Evolutionary conservation across 306 rosid genomes (phyloP), one percentile per base, ranked within the genome.

Genomic region (Ochetophila trinervis): DNA sequence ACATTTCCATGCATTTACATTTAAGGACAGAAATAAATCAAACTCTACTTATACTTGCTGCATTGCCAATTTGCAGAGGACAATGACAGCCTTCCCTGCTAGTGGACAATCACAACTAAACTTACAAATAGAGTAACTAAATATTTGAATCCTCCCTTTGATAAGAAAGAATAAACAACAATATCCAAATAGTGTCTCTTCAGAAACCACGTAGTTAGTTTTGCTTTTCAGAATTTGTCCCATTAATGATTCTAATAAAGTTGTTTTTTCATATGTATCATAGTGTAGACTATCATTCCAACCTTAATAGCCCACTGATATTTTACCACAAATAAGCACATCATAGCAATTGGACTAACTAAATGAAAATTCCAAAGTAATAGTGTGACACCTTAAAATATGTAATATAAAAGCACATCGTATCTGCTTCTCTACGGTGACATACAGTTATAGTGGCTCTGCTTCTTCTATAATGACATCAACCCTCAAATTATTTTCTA

Each of bases 131-230:
- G 22, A 40, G 15, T 40, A 15, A 13, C 2, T 4, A 21, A 44
- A 42, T 1, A 21, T 40, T 61, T 14, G 12, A 37, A 21, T 8
- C 22, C 21, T 66, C 42, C 71, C 3, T 23, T 5, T 14, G 8
- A 19, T 59, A 67, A 67, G 22, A 68, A 48, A 57, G 58, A 50
- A 68, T 57, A 23, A 45, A 70, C 21, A 51, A 37, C 66, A 60
- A 45, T 13, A 68, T 13, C 52, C 37, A 3, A 14, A 27, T 45
- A 19, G 30, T 10, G 19, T 24, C 6, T 18, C 6, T 12, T 3
- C 24, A 54, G 23, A 23, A 58, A 48, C 58, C 35, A 49, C 49
- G n/a, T 5, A 37, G 23, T 17, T 9, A 15, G 36, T 40, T 5
- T 44, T 56, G 17, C 35, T 11, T 56, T 16, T 18, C 18, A 32